Evolutionary conservation across 148 eudicot genomes (phyloP), one percentile per base, ranked within the genome.

Genomic region (Vaccinium macrocarpon): DNA sequence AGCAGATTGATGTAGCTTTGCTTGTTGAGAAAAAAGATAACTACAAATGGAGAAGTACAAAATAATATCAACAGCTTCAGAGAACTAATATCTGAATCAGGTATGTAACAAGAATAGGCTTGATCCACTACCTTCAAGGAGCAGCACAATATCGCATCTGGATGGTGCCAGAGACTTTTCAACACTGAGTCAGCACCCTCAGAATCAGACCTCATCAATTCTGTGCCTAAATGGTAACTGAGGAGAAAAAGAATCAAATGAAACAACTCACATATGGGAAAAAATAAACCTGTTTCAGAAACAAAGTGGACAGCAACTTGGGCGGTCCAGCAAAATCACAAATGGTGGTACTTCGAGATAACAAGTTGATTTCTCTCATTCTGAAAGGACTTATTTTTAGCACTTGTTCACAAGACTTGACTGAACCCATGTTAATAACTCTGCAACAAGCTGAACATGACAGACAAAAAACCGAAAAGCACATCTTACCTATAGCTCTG

Each of bases 121-220:
- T 61, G 57, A 27, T 42, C 85, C 15, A 78, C 81, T 86, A 95
- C 98, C 98, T 96, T 96, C 82, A 96, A 81, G 5, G 98, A 94
- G 91, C 99, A 96, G 90, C 99, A 96, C 81, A 96, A 84, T 81
- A 96, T 91, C 61, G 99, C 98, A 85, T 96, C 99, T 64, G 88
- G 94, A 83, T 96, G 99, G 87, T 91, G 98, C 99, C 99, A 96
- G 13, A 96, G 95, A 88, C 90, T 91, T 83, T 96, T 96, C 75
- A 96, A 88, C 42, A 92, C 74, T 7, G 94, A 88, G 56, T 94
- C 99, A 75, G 90, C 90, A 62, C 84, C 86, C 7, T 86, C 81
- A 16, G 94, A 88, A 80, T 90, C 92, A 16, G 96, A 83, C 80
- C 88, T 81, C 18, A 94, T 90, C 88, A 96, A 89, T 38, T 94